Base-by-base conservation (phyloP, 805 yeast genomes). In the Candida ovalis region DNA sequence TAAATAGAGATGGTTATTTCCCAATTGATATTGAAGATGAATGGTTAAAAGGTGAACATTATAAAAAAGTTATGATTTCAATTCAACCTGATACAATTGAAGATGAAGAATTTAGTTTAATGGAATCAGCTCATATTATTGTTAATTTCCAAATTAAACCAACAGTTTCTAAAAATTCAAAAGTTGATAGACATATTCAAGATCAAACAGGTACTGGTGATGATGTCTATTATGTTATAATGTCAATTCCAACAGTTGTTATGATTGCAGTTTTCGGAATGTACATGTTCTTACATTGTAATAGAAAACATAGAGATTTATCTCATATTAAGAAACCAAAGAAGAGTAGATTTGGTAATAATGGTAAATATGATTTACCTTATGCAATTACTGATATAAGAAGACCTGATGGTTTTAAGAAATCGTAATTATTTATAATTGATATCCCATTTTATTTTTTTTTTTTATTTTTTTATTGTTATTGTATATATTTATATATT, bases 181-280 rank as follows among this genome's bases (percentile, higher is more conserved):
- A 64, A 48, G 61, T 59, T 23, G 65, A 62, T 53, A 62, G 60
- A 48, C 58, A 55, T 32, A 40, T 46, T n/a, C 63, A 59, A 41
- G 74, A 72, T 50, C 60, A 60, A 48, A 64, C 66, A 22, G 81
- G 78, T 51, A 67, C 77, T 13, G 64, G 61, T 40, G 76, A 72
- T 45, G 71, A 69, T 46, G 67, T 69, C 27, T 68, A 84, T 62
- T 80, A 83, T 57, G 74, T 84, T 46, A 81, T 85, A 53, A 67
- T 85, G 68, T 71, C 85, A 9, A 77, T 86, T 63, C 95, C 95
- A 17, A 76, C 86, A 1, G 73, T 76, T 40, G 90, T 85, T 18
- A 64, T 79, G 15, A 50, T 86, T 25, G 77, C 83, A 10, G 81
- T 79, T 10, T 68, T 84, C 37, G 70, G 74, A 28, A 82, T 86